Evolutionary conservation across 352 stramenopile genomes (phyloP).

Genomic region (Pythium angustatum): DNA sequence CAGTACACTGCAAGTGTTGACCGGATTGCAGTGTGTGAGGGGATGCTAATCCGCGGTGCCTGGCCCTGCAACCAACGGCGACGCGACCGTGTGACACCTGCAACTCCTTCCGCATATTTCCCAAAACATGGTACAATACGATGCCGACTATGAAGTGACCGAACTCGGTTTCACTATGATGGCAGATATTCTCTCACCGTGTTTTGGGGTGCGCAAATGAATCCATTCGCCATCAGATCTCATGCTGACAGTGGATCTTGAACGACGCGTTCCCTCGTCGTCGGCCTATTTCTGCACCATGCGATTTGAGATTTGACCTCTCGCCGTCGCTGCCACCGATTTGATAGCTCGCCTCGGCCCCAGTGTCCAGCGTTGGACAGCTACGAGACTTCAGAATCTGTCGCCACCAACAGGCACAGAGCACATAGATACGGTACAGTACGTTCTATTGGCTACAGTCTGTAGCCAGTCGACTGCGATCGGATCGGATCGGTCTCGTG

Average conservation of each 20-base stretch:
- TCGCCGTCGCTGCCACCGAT: too few species aligned
- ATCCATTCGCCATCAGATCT: constrained; percentile 10
- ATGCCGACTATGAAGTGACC: too few species aligned
- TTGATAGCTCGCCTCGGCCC: too few species aligned
- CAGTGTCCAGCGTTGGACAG: constrained; percentile 24
- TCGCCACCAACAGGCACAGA: too few species aligned
- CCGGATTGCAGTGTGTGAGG: too few species aligned
- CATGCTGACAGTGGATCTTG: background rate
- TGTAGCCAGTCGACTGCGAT: too few species aligned
- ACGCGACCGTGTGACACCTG: constrained; percentile 19
- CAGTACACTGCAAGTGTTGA: too few species aligned
- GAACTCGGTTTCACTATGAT: background rate
- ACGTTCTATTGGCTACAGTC: too few species aligned
- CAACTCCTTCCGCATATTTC: background rate
- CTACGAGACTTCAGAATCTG: too few species aligned
- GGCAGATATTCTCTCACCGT: background rate
- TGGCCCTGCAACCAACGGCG: background rate
- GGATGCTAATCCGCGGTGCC: constrained; percentile 11
- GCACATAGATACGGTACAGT: too few species aligned
- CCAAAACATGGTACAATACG: constrained; percentile 1
- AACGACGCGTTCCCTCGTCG: background rate
- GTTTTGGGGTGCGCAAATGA: background rate
- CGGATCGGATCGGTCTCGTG: too few species aligned
- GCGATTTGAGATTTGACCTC: background rate
- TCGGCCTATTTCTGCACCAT: background rate